Evolutionary conservation across 2,329 filamentous ascomycete species (phyloP), one percentile per base, ranked within the genome.

Genomic region (Laburnicola sp.): DNA sequence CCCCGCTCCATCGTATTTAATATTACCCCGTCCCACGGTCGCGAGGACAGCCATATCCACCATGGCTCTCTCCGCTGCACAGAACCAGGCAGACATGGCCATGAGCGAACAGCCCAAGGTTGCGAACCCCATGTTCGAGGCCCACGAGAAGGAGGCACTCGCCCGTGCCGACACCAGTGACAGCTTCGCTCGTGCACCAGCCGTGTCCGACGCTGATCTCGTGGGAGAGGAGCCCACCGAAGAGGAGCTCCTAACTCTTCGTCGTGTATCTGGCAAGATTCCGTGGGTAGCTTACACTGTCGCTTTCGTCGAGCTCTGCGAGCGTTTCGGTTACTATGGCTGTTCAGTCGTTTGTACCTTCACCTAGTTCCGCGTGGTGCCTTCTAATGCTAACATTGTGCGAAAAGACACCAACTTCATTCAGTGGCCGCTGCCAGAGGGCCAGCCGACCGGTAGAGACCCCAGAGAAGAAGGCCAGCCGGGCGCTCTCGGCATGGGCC

Each of bases 261-360:
- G 79, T 22, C 78, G 75, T 49, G 74, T 82, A 6, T 71, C 81
- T n/a, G 82, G 75, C 35, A 70, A 60, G 2, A 74, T 86, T 2
- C 81, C 83, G 1, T 50, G 71, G 9, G 72, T 80, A 3, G 77
- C 81, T n/a, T 86, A 82, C 58, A 61, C 81, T 2, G 78, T 86
- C 27, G 85, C 82, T 54, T 58, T 80, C 5, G 81, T 85, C 35
- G 83, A 86, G 56, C 81, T 85, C 53, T 81, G 80, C 48, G 83
- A 86, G 63, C 75, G 83, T 48, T 82, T 82, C 2, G 84, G 82
- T 0, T 86, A 82, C 73, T 84, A 84, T 61, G 83, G 82, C 53
- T 8, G 85, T 3, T 81, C 82, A 37, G 80, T 86, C 28, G 77
- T 89, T 26, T 88, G 86, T 82, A 77, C 58, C 77, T 65, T 38